Conservation (phyloP, 2,329 filamentous ascomycete species). For the Neopestalotiopsis sp. region DNA sequence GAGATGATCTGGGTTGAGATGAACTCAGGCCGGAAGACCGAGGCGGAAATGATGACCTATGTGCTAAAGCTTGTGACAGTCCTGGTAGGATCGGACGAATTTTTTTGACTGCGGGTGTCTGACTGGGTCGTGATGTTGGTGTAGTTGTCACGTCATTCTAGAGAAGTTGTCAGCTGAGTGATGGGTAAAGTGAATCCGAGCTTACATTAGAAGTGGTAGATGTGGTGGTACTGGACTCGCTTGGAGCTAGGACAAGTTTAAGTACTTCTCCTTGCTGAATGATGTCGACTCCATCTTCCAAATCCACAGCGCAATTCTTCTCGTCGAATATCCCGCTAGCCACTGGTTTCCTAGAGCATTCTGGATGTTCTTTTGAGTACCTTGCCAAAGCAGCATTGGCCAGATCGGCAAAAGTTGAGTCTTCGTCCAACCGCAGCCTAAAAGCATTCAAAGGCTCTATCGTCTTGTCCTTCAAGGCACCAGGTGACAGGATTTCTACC, state of each 20-base stretch:
- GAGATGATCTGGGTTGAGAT: background rate
- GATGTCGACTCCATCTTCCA: constrained; percentile 8
- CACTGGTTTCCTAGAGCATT: background rate
- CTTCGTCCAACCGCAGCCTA: constrained; percentile 1
- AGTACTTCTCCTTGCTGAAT: background rate
- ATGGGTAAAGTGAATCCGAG: background rate
- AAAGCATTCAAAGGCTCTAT: background rate
- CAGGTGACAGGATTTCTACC: background rate
- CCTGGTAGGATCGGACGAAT: background rate
- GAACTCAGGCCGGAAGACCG: background rate
- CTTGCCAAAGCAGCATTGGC: constrained; percentile 4
- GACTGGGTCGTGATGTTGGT: background rate
- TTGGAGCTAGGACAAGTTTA: constrained; percentile 8
- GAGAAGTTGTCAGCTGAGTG: background rate
- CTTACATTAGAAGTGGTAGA: background rate
- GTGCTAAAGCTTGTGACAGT: background rate
- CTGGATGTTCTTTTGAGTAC: background rate
- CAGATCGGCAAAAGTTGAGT: background rate
- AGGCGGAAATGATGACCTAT: background rate
- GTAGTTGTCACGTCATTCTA: background rate
- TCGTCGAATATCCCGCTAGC: constrained; percentile 2
- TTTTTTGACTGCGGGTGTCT: background rate
- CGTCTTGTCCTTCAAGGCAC: background rate
- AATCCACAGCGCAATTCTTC: constrained; percentile 1
- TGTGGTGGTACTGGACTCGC: too few species aligned